These are phyloP conservation scores for Stromatinia cepivora DNA, from an alignment of 2,329 filamentous ascomycete genomes.

Conservation along the genomic window DNA sequence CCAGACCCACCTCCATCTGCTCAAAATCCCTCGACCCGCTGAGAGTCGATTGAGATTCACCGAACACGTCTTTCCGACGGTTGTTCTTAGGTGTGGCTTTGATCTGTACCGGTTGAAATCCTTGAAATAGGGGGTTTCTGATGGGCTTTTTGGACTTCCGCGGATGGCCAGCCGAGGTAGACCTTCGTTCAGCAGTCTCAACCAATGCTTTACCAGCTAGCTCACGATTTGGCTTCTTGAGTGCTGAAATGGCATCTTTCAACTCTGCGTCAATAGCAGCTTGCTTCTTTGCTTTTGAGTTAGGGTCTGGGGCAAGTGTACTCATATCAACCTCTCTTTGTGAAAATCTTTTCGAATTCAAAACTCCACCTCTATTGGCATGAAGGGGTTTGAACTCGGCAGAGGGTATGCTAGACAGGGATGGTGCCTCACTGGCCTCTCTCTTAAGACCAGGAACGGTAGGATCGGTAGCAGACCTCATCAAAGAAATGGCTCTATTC, in stretches of 20 bases:
- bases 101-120: slow-evolving; percentile 41
- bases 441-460: slow-evolving; percentile 63
- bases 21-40: slow-evolving; percentile 17
- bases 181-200: slow-evolving; percentile 65
- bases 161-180: slow-evolving; percentile 48
- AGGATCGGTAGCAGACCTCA: slow-evolving; percentile 67
- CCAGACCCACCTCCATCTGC: slow-evolving; percentile 25
- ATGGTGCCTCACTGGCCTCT: slow-evolving; percentile 62
- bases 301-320: slow-evolving; percentile 53
- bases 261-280: slow-evolving; percentile 69
- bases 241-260: slow-evolving; percentile 68
- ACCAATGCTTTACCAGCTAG: slow-evolving; percentile 66
- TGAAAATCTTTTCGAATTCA: slow-evolving; percentile 48
- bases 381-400: slow-evolving; percentile 43
- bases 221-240: slow-evolving; percentile 75
- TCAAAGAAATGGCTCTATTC: slow-evolving; percentile 59
- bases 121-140: slow-evolving; percentile 41
- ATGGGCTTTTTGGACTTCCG: slow-evolving; percentile 55
- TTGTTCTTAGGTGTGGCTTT: slow-evolving; percentile 40
- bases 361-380: slow-evolving; percentile 42
- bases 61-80: slow-evolving; percentile 36
- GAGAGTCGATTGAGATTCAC: slow-evolving; percentile 27
- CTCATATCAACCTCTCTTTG: slow-evolving; percentile 56
- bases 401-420: slow-evolving; percentile 51
- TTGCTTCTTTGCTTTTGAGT: slow-evolving; percentile 63